Evolutionary conservation across 2,329 filamentous ascomycete genomes (phyloP).

Genomic region (Delphinella strobiligena): DNA sequence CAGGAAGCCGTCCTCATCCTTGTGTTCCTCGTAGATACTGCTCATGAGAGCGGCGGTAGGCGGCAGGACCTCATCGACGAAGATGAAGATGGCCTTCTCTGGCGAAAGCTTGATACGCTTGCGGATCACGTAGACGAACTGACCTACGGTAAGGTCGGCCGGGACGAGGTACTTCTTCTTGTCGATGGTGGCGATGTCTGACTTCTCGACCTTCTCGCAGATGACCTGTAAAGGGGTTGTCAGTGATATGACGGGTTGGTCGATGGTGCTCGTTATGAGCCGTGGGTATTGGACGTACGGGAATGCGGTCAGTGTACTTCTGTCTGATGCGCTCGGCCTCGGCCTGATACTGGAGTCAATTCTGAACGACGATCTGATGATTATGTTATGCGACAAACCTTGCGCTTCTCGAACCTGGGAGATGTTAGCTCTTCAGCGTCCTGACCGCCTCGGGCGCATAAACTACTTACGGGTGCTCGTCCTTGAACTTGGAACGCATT

Average conservation of each 20-base stretch:
- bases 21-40: conserved; percentile 99
- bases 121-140: conserved; percentile 99
- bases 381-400: conserved; percentile 33
- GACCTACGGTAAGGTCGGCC: conserved; percentile 92
- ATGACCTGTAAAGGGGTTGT: conserved; percentile 57
- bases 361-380: not conserved
- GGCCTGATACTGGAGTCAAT: conserved; percentile 33
- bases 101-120: conserved; percentile 98
- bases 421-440: conserved; percentile 10
- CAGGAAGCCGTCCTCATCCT: conserved; percentile 75
- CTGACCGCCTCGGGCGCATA: conserved; percentile 6
- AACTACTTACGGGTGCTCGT: conserved; percentile 65
- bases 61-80: conserved; percentile 94
- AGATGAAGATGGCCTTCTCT: conserved; percentile 99
- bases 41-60: conserved; percentile 97
- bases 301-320: conserved; percentile 97
- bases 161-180: conserved; percentile 99
- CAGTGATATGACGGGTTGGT: too few species aligned
- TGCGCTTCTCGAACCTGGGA: conserved; percentile 83
- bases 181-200: conserved; percentile 97
- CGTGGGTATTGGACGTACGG: conserved; percentile 49
- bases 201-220: conserved; percentile 99
- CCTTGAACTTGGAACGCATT: conserved; percentile 99
- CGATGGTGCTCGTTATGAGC: conserved; percentile 4
- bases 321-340: conserved; percentile 98